These are phyloP conservation scores for Boletus vermiculosoides DNA, from an alignment of 768 basidiomycete genomes.

Conservation along the genomic window DNA sequence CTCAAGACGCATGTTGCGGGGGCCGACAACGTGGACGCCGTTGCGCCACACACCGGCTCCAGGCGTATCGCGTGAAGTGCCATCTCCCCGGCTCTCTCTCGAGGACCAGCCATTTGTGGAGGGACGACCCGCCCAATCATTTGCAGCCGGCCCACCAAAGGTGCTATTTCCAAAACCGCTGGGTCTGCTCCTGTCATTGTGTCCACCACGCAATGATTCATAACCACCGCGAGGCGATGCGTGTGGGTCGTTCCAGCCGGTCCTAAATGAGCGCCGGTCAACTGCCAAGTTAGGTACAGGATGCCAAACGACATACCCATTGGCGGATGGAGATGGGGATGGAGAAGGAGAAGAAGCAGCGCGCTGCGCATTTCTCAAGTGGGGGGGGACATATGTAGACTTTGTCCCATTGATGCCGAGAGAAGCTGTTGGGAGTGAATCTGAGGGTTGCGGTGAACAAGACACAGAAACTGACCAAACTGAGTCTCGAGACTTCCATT, in stretches of 20 bases:
- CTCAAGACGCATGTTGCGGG: slow-evolving; percentile 84
- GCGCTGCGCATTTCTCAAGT: slow-evolving; percentile 83
- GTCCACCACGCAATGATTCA: slow-evolving; percentile 42
- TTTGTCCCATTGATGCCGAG: slow-evolving; percentile 68
- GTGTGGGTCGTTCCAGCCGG: slow-evolving; percentile 75
- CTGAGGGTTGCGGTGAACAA: not conserved
- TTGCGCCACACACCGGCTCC: slow-evolving; percentile 79
- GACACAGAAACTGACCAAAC: slow-evolving; percentile 53
- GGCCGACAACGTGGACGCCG: slow-evolving; percentile 81
- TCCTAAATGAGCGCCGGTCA: slow-evolving; percentile 39
- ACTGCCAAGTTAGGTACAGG: slow-evolving; percentile 12
- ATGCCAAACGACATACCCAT: slow-evolving; percentile 48
- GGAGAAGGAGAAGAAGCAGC: slow-evolving; percentile 62
- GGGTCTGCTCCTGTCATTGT: slow-evolving; percentile 35
- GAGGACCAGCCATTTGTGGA: slow-evolving; percentile 40
- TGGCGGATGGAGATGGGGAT: slow-evolving; percentile 32
- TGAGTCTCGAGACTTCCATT: slow-evolving; percentile 67
- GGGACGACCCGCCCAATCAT: slow-evolving; percentile 44
- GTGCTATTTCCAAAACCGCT: slow-evolving; percentile 42
- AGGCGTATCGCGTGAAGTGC: slow-evolving; percentile 49
- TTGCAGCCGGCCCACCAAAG: slow-evolving; percentile 25
- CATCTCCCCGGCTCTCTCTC: slow-evolving; percentile 32
- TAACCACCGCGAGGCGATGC: slow-evolving; percentile 58
- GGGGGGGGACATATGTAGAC: slow-evolving; percentile 87
- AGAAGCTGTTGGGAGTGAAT: slow-evolving; percentile 48